phyloP scores from a whole-genome alignment of 2,329 filamentous ascomycete genomes.

The Aspergillus novoparasiticus region DNA sequence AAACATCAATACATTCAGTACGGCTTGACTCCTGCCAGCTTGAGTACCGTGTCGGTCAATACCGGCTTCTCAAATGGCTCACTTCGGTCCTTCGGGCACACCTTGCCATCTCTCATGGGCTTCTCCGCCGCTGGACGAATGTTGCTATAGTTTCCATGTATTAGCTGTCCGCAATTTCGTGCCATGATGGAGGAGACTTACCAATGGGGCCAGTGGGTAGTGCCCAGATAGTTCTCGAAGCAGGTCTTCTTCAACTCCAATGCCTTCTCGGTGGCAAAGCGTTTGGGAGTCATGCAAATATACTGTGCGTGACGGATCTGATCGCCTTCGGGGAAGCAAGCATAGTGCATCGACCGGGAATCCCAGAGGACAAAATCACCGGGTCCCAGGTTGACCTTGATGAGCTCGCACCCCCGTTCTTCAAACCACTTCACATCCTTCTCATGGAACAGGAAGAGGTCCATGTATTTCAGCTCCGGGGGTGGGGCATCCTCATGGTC shows the following conservation, averaged over 20 bases:
- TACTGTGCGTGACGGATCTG: conserved; percentile 42
- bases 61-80: conserved; percentile 45
- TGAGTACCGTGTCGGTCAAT: conserved; percentile 36
- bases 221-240: conserved; percentile 37
- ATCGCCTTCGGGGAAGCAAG: conserved; percentile 37
- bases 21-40: conserved; percentile 36
- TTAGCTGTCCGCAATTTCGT: neutral
- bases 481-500: conserved; percentile 8
- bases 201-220: conserved; percentile 44
- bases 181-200: neutral
- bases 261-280: conserved; percentile 38
- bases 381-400: conserved; percentile 46
- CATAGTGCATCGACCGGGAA: conserved; percentile 52
- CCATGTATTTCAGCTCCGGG: conserved; percentile 32
- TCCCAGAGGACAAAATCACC: conserved; percentile 53
- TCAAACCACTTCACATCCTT: conserved; percentile 50
- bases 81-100: conserved; percentile 39
- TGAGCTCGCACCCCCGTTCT: conserved; percentile 39
- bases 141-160: conserved; percentile 28
- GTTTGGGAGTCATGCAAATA: conserved; percentile 40
- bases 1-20: conserved; percentile 20
- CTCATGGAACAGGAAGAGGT: conserved; percentile 47
- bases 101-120: conserved; percentile 39
- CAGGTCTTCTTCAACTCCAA: conserved; percentile 37
- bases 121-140: conserved; percentile 37